Percentiles rank a stretch among this genome's conserved stretches.
Conservation (phyloP, 2,329 filamentous ascomycete species). For the Clarireedia homoeocarpa region DNA sequence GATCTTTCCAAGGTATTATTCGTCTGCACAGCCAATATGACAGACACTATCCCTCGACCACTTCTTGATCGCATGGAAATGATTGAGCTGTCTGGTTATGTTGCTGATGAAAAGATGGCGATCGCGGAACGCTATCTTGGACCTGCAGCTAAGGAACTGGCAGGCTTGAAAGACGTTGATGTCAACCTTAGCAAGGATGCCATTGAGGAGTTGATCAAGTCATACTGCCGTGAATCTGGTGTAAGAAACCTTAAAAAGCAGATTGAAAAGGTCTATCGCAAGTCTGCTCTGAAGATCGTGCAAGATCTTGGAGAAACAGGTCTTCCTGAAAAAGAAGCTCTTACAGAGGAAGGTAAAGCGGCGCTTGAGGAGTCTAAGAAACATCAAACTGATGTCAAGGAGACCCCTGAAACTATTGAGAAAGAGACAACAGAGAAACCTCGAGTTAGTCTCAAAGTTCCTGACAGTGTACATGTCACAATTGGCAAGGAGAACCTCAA, state of each 20-base stretch:
- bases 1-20: constrained; percentile 97
- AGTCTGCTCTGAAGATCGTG: constrained; percentile 94
- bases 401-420: constrained; percentile 46
- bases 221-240: constrained; percentile 93
- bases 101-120: constrained; percentile 97
- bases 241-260: constrained; percentile 98
- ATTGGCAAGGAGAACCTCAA: constrained; percentile 88
- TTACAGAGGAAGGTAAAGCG: constrained; percentile 79
- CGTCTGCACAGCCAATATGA: constrained; percentile 98
- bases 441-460: constrained; percentile 71
- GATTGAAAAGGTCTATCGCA: constrained; percentile 98
- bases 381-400: constrained; percentile 53
- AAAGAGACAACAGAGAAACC: constrained; percentile 57
- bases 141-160: constrained; percentile 88
- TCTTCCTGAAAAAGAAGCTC: constrained; percentile 69
- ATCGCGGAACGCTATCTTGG: constrained; percentile 91
- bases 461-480: constrained; percentile 75
- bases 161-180: constrained; percentile 82
- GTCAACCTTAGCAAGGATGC: constrained; percentile 81
- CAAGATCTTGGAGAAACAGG: constrained; percentile 84
- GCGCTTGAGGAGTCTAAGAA: constrained; percentile 65
- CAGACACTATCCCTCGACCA: constrained; percentile 91
- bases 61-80: constrained; percentile 96
- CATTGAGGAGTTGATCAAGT: constrained; percentile 95
- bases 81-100: constrained; percentile 92